phyloP scores from a whole-genome alignment of 176 grass and related monocot genomes.

The Oryza nivara region DNA sequence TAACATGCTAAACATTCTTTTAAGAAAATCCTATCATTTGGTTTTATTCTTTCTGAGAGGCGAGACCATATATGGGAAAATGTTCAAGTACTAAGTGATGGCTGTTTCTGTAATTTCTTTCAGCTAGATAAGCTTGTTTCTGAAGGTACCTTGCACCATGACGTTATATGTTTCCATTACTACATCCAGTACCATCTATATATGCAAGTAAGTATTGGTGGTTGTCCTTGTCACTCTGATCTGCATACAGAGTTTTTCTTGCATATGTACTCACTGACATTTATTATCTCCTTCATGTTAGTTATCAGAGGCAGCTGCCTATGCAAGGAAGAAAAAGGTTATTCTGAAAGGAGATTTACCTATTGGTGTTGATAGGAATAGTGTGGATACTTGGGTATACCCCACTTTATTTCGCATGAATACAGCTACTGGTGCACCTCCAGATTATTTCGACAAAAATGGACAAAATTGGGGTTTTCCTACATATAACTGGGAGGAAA shows the following conservation, averaged over 20 bases:
- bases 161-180: conserved; percentile 92
- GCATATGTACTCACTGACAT: conserved; percentile 1
- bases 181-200: conserved; percentile 98
- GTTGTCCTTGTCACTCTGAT: conserved; percentile 25
- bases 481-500: conserved; percentile 99
- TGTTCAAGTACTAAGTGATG: conserved; percentile 37
- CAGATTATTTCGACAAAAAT: conserved; percentile 99
- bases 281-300: conserved; percentile 44
- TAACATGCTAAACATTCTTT: conserved; percentile 10
- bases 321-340: conserved; percentile 95
- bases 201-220: conserved; percentile 84
- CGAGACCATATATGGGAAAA: not conserved
- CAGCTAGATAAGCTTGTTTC: conserved; percentile 90
- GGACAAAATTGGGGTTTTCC: conserved; percentile 99
- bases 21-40: conserved; percentile 1
- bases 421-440: conserved; percentile 92
- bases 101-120: conserved; percentile 38
- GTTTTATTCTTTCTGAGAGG: conserved; percentile 37
- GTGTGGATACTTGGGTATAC: conserved; percentile 98
- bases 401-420: conserved; percentile 99
- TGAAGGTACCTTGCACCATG: conserved; percentile 77
- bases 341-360: conserved; percentile 98
- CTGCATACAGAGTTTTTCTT: not conserved
- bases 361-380: conserved; percentile 98
- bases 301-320: conserved; percentile 85